Evolutionary conservation across 371 early-diverging fungal species (phyloP), one percentile per base, ranked within the genome.

Genomic region (Circinella umbellata): DNA sequence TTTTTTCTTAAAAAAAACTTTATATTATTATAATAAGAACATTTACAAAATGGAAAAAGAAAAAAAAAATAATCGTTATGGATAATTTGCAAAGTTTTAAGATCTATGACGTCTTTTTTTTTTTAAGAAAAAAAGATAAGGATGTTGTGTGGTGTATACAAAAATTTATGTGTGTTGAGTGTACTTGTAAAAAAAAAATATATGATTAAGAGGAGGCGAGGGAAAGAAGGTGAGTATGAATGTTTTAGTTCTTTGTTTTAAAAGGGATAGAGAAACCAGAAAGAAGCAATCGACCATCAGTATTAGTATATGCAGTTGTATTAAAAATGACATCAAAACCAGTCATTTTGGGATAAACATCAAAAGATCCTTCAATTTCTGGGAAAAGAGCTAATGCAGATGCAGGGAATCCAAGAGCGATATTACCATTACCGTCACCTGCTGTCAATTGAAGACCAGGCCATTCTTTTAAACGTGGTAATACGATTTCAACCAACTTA

Each of bases 381-480:
- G 97, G 97, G 88, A 97, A 98, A 62, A 98, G 82, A 36, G 94
- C 94, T 46, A 94, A 84, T 10, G 91, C 94, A 42, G 93, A 91
- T 14, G 93, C 85, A 36, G 91, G 92, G 71, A 98, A 90, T 15
- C 95, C 93, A 69, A 97, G 78, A 14, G 92, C 90, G 71, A 97
- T 87, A 74, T 91, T 92, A 47, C 97, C 98, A 57, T 90, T 87
- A 54, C 91, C 90, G 72, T 95, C 94, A 67, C 95, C 96, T 37
- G 90, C 82, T 69, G 85, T 88, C 78, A 87, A 85, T 7, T 85
- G 80, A 39, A 97, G 71, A 3, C 97, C 98, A 51, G 88, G 84
- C 92, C 94, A 98, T 80, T 97, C 97, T 69, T 95, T 94, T 68
- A 98, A 82, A 60, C 95, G 93, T 59, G 99, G 99, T 66, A 98